phyloP scores from a whole-genome alignment of 768 basidiomycete genomes.

The Kwoniella europaea region DNA sequence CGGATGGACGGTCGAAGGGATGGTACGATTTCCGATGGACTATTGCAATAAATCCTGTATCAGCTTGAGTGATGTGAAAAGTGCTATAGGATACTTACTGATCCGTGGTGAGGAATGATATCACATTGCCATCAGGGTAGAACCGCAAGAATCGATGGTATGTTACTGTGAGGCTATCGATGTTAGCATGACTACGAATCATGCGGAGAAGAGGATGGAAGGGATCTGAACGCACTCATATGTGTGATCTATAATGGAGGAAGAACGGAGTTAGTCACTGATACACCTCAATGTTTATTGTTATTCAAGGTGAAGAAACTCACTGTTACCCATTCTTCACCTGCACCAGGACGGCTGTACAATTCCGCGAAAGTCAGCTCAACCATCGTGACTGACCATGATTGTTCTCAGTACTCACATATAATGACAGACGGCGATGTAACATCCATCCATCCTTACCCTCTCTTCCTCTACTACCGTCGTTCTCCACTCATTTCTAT shows the following conservation, averaged over 20 bases:
- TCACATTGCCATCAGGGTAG: slow-evolving; percentile 81
- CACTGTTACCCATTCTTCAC: slow-evolving; percentile 87
- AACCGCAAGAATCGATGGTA: slow-evolving; percentile 95
- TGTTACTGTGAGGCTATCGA: slow-evolving; percentile 62
- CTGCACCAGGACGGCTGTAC: slow-evolving; percentile 70
- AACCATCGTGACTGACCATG: neutral
- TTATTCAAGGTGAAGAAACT: slow-evolving; percentile 42
- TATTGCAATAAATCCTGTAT: slow-evolving; percentile 12
- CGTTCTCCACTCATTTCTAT: slow-evolving; percentile 71
- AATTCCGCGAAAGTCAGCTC: neutral
- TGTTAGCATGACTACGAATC: neutral
- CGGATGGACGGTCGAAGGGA: slow-evolving; percentile 75
- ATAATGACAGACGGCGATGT: slow-evolving; percentile 87
- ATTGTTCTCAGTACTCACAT: slow-evolving; percentile 41
- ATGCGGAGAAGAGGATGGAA: neutral
- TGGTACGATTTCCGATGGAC: slow-evolving; percentile 68
- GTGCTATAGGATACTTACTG: slow-evolving; percentile 38
- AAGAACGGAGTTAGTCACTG: neutral
- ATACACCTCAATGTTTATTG: neutral
- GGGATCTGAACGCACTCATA: slow-evolving; percentile 60
- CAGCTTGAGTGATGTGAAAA: neutral
- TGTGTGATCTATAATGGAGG: slow-evolving; percentile 68
- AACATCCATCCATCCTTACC: slow-evolving; percentile 82
- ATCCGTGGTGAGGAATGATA: slow-evolving; percentile 83
- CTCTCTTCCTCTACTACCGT: slow-evolving; percentile 83